Base-by-base conservation (phyloP, 148 eudicot species). In the Agrostemma githago region DNA sequence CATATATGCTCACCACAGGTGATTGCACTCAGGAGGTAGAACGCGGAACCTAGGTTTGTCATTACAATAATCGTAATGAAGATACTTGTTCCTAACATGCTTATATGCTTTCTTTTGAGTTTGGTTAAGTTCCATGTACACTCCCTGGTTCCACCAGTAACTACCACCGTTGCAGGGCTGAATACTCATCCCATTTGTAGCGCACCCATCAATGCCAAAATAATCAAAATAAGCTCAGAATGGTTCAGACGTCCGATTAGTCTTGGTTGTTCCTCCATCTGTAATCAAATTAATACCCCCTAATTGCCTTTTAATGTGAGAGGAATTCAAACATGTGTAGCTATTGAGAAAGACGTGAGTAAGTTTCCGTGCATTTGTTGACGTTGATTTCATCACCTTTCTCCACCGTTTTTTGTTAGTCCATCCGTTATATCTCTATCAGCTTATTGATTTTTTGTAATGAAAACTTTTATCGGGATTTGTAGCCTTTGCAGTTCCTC, bases 51-150 rank as follows among this genome's bases (percentile, higher is more conserved):
- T 66, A 40, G 19, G 3, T 6, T 46, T 67, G 57, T 83, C 86
- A 63, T 19, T 44, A 56, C 86, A 83, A 75, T 83, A 83, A 39
- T 83, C 77, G 63, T 83, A 83, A 62, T 48, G 74, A 37, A 74
- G 15, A 75, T 56, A 83, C 6, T 74, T 62, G 3, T 39, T 34
- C 79, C 71, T 74, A 0, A 83, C 83, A 56, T 38, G 68, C 7
- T 62, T 5, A 20, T 71, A 80, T 2, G 48, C 81, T 38, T 68
- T 48, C 3, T 5, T 7, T 62, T 83, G 76, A 74, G 11, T 74
- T 37, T 74, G 56, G 65, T 46, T 58, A 10, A 83, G 5, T 3
- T 53, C 56, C 81, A 72, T 67, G 57, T 77, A 83, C 19, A 48
- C 71, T 14, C 46, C 14, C 2, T 0, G 14, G 53, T 83, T 83